Conservation (phyloP, 768 basidiomycete genomes). For the Amanita molliuscula region DNA sequence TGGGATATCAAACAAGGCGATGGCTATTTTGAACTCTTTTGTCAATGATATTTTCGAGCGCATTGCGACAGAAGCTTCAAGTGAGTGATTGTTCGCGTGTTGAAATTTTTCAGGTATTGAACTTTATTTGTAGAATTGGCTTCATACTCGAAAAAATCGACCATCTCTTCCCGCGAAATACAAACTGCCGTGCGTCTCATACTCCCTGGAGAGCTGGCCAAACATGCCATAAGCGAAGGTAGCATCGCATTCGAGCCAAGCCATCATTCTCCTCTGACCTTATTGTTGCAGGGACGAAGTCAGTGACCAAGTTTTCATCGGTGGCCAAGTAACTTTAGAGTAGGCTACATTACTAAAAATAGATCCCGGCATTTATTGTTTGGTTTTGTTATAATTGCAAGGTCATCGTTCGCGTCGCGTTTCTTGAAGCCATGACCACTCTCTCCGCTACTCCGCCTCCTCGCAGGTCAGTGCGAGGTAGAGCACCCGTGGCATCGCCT, state of each 20-base stretch:
- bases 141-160: conserved; percentile 82
- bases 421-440: conserved; percentile 35
- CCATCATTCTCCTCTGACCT: conserved; percentile 9
- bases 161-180: conserved; percentile 86
- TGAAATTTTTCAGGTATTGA: background rate
- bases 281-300: conserved; percentile 17
- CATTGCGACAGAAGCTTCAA: conserved; percentile 65
- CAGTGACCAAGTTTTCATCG: conserved; percentile 30
- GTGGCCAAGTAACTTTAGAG: conserved; percentile 38
- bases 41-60: conserved; percentile 82
- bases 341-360: background rate
- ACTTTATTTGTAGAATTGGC: conserved; percentile 46
- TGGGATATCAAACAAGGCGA: conserved; percentile 86
- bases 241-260: background rate
- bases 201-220: conserved; percentile 77
- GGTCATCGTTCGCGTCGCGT: background rate
- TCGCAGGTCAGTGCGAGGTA: conserved; percentile 36
- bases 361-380: background rate
- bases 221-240: conserved; percentile 77
- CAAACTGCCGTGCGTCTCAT: conserved; percentile 79
- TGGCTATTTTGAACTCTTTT: conserved; percentile 78
- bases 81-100: conserved; percentile 24
- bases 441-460: conserved; percentile 53
- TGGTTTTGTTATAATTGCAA: background rate
- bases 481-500: conserved; percentile 17